A percentile compares a stretch with the other conserved stretches of the same genome.
Evolutionary conservation across 345 rosid genomes (phyloP).

Genomic region (Pistacia vera): DNA sequence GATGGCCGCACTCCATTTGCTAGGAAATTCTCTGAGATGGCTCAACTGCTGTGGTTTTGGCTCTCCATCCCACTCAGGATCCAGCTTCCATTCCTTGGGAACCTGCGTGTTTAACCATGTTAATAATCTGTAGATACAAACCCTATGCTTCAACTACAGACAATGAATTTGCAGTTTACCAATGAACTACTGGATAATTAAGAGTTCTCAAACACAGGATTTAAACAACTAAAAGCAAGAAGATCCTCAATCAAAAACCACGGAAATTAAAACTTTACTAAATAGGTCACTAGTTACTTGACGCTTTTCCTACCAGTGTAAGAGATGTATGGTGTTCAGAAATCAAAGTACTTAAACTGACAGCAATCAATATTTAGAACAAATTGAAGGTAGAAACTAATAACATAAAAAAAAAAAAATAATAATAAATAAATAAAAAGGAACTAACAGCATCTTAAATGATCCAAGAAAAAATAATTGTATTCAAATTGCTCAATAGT

Average conservation of each 20-base stretch:
- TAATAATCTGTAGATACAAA: background rate
- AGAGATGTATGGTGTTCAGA: background rate
- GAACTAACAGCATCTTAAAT: background rate
- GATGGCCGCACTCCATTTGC: slow-evolving; percentile 80
- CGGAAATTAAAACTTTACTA: background rate
- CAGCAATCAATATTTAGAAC: background rate
- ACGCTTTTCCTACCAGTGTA: background rate
- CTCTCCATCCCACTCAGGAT: slow-evolving; percentile 78
- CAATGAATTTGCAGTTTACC: background rate
- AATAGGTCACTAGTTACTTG: background rate
- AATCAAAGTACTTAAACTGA: background rate
- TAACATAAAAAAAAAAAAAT: no score
- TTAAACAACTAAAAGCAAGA: background rate
- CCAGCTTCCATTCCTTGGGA: slow-evolving; percentile 93
- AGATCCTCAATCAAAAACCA: background rate
- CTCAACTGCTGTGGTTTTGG: slow-evolving; percentile 56
- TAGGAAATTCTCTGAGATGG: slow-evolving; percentile 62
- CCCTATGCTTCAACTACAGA: background rate
- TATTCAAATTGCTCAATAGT: background rate
- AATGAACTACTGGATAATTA: no score
- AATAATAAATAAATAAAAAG: background rate
- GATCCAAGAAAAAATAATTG: background rate
- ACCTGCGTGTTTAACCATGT: slow-evolving; percentile 44
- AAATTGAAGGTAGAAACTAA: no score
- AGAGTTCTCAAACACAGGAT: no score